Conservation (phyloP, 2,329 filamentous ascomycete genomes). For the Clathrospora elynae region DNA sequence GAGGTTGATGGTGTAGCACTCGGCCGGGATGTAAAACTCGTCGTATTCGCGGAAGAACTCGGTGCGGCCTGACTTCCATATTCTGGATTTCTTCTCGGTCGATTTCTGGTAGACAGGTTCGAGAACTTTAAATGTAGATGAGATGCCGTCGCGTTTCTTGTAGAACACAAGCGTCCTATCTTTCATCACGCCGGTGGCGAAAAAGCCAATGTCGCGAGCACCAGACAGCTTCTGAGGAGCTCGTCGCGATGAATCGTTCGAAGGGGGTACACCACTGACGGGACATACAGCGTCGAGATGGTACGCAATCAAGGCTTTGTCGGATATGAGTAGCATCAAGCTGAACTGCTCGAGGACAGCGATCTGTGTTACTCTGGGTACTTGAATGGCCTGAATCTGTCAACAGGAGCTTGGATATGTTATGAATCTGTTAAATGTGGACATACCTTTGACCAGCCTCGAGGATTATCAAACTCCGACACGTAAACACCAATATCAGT, state of each 20-base stretch:
- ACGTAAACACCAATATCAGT: conserved; percentile 95
- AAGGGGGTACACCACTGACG: conserved; percentile 59
- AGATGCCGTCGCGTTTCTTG: conserved; percentile 90
- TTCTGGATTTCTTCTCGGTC: conserved; percentile 77
- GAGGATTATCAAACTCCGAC: conserved; percentile 83
- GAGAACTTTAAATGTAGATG: conserved; percentile 94
- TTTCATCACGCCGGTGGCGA: conserved; percentile 95
- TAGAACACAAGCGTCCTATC: conserved; percentile 93
- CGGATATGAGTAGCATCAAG: conserved; percentile 86
- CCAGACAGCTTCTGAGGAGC: conserved; percentile 90
- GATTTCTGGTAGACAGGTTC: conserved; percentile 95
- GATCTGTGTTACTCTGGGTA: conserved; percentile 82
- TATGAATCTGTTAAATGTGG: conserved; percentile 1
- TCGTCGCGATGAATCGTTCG: conserved; percentile 74
- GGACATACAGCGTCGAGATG: conserved; percentile 83
- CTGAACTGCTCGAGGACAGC: conserved; percentile 96
- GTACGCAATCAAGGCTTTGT: conserved; percentile 90
- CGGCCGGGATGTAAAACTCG: conserved; percentile 96
- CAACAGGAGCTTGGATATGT: conserved; percentile 23
- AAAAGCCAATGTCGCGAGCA: conserved; percentile 93
- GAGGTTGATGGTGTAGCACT: conserved; percentile 93
- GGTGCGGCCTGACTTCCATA: conserved; percentile 73
- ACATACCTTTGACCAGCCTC: conserved; percentile 86
- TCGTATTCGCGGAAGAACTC: conserved; percentile 98
- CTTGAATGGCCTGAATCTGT: conserved; percentile 70